Base-by-base conservation (phyloP, 2,329 filamentous ascomycete species). In the Phyllosticta citrichinensis region DNA sequence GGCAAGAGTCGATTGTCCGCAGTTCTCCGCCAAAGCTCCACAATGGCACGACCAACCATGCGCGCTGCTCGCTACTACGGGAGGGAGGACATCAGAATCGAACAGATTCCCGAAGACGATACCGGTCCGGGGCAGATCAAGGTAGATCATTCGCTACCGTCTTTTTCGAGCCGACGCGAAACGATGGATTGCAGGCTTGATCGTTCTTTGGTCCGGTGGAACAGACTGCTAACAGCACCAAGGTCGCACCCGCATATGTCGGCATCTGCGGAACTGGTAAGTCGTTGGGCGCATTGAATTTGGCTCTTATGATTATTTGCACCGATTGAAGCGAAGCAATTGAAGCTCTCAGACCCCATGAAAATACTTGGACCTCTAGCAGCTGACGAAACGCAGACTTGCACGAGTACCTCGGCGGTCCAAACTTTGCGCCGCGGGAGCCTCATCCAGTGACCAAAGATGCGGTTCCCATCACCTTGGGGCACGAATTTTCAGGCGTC, bases 401-500 rank as follows among this genome's bases (percentile, higher is more conserved):
- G 4, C 80, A 83, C 65, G 80, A 83, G 68, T 83, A 80, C 65
- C 71, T 80, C 55, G 74, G 75, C 14, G 77, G 76, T 2, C 74
- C 75, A 14, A 79, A 73, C 25, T 78, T 81, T 70, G 77, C 79
- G 1, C 81, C 82, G 2, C 67, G 68, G 6, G 70, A 69, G 6
- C 81, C 83, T 0, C 85, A 87, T 66, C 79, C 79, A 1, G 70
- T 87, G 22, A 87, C 84, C 0, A 74, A 78, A 33, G 81, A 82
- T 61, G 76, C 74, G 0, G 76, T 83, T 40, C 85, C 84, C 3
- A 76, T 87, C 10, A 84, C 79, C 0, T 74, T 87, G 10, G 85
- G 86, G 25, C 85, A 88, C 67, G 86, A 88, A 67, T 85, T 87
- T 70, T 81, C 79, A 3, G 85, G 85, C 11, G 77, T 79, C 1